Conservation (phyloP, 352 stramenopile genomes). For the Albugo candida region DNA sequence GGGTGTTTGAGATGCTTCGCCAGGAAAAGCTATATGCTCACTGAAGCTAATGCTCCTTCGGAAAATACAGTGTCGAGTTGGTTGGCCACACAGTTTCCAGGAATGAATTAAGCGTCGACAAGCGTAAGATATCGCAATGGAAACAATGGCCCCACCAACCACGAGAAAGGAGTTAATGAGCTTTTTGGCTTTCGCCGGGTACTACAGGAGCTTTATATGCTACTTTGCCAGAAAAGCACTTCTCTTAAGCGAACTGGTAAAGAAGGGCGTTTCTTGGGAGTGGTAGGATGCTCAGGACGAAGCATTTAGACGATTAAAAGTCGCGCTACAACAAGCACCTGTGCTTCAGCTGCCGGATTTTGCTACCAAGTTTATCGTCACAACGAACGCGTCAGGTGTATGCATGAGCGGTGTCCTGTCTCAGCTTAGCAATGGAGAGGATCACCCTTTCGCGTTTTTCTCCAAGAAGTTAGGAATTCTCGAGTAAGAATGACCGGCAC, state of each 20-base stretch:
- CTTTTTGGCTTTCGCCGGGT: slow-evolving; percentile 9
- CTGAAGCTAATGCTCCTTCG: slow-evolving; percentile 6
- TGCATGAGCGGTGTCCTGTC: slow-evolving; percentile 1
- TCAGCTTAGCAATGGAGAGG: background rate
- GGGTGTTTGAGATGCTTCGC: slow-evolving; percentile 3
- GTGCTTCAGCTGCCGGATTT: slow-evolving; percentile 5
- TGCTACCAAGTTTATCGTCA: slow-evolving; percentile 2
- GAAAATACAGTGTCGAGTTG: slow-evolving; percentile 8
- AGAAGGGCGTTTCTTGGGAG: background rate
- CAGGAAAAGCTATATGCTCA: background rate
- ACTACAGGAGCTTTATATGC: slow-evolving; percentile 11
- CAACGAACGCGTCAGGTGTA: slow-evolving; percentile 2
- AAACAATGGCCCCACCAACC: slow-evolving; percentile 1
- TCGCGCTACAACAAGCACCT: slow-evolving; percentile 5
- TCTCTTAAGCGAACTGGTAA: slow-evolving; percentile 2
- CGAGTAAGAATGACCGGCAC: background rate
- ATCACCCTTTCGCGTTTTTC: background rate
- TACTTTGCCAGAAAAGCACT: slow-evolving; percentile 7
- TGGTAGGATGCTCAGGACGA: slow-evolving; percentile 1
- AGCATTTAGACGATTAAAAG: slow-evolving; percentile 4
- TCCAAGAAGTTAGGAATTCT: slow-evolving; percentile 1
- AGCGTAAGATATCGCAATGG: slow-evolving; percentile 3
- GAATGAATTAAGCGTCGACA: slow-evolving; percentile 5
- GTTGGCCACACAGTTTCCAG: slow-evolving; percentile 12
- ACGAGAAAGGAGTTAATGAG: slow-evolving; percentile 6